A percentile compares a stretch with the other conserved stretches of the same genome.
Conservation (phyloP, 2,329 filamentous ascomycete genomes). For the Didymosphaeria variabile region DNA sequence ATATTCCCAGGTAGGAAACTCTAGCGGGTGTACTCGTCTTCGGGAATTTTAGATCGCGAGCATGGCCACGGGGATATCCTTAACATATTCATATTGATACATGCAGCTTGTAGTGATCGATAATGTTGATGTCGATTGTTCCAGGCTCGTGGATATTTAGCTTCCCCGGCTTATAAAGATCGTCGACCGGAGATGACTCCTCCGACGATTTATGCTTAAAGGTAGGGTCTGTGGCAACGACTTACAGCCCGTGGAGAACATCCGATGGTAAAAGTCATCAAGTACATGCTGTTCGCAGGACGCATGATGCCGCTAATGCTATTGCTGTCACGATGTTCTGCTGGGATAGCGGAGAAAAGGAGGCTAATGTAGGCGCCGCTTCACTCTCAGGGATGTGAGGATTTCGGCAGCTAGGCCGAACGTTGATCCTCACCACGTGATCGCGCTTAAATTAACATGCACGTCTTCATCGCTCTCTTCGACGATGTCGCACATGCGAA, state of each 20-base stretch:
- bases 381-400: neutral
- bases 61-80: neutral
- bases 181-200: neutral
- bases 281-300: neutral
- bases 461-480: no score
- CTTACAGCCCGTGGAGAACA: neutral
- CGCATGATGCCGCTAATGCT: neutral
- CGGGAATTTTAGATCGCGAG: neutral
- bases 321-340: neutral
- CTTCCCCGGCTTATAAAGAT: neutral
- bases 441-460: neutral
- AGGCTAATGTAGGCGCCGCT: neutral
- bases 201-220: neutral
- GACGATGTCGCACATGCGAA: no score
- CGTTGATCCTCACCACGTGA: neutral
- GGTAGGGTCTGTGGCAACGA: neutral
- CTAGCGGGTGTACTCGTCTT: neutral
- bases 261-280: neutral
- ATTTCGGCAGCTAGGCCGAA: neutral
- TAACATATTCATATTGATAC: neutral
- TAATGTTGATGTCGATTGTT: neutral
- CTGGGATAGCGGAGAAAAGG: neutral
- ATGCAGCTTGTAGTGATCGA: neutral
- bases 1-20: neutral
- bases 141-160: neutral